phyloP scores from a whole-genome alignment of 2,329 filamentous ascomycete genomes.

The Ceratocystis variospora region DNA sequence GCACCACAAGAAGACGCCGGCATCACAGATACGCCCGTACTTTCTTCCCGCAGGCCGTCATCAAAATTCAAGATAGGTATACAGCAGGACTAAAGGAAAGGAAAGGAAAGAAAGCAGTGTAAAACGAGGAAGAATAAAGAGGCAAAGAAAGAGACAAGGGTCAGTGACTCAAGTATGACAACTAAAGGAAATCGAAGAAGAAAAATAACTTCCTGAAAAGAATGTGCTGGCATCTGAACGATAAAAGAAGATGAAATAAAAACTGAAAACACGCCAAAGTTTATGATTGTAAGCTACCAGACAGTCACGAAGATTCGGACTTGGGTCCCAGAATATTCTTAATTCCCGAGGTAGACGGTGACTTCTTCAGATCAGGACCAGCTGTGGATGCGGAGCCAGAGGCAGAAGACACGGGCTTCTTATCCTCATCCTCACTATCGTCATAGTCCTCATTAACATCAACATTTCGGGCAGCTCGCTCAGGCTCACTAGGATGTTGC shows the following conservation, averaged over 20 bases:
- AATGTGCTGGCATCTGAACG: conserved; percentile 5
- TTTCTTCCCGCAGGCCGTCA: conserved; percentile 12
- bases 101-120: background rate
- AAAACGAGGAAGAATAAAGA: conserved; percentile 7
- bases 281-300: conserved; percentile 9
- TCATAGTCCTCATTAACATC: conserved; percentile 97
- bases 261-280: conserved; percentile 10
- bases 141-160: conserved; percentile 2
- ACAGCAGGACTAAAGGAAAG: conserved; percentile 15
- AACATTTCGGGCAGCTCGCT: conserved; percentile 78
- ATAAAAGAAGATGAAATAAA: too few relatives aligned
- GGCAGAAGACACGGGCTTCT: conserved; percentile 34
- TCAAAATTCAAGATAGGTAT: conserved; percentile 17
- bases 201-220: conserved; percentile 8
- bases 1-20: conserved; percentile 1
- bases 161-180: background rate
- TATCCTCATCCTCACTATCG: conserved; percentile 80
- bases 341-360: conserved; percentile 35
- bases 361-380: conserved; percentile 36
- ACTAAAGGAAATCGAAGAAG: background rate
- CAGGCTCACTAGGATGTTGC: conserved; percentile 50
- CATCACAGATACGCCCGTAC: background rate
- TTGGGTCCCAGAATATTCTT: conserved; percentile 39
- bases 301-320: conserved; percentile 29
- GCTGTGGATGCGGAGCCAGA: conserved; percentile 35